A percentile compares a stretch with the other conserved stretches of the same genome.
Conservation (phyloP, 257 asterid species). For the Scutellaria minor region DNA sequence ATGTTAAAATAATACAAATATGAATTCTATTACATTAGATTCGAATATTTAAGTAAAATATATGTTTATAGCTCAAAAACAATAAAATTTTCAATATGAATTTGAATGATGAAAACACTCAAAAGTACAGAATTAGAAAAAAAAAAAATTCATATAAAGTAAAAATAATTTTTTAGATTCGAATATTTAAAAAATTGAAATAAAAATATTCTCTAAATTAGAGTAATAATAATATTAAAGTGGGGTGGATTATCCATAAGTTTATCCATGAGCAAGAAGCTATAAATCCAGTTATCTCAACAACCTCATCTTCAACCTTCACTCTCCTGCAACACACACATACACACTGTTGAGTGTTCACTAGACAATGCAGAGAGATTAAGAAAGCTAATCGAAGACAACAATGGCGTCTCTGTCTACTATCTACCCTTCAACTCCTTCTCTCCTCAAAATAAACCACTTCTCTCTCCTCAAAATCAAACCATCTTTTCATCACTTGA, state of each 20-base stretch:
- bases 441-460: slow-evolving; percentile 38
- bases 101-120: too few species aligned
- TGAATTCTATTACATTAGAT: too few species aligned
- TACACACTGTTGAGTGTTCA: too few species aligned
- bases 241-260: neutral
- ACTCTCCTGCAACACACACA: neutral
- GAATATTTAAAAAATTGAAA: neutral
- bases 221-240: neutral
- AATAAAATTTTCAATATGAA: too few species aligned
- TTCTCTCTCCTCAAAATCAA: slow-evolving; percentile 31
- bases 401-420: slow-evolving; percentile 58
- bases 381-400: neutral
- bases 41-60: too few species aligned
- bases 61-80: too few species aligned
- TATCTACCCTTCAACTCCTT: slow-evolving; percentile 43
- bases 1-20: too few species aligned
- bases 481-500: slow-evolving; percentile 35
- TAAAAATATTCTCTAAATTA: neutral
- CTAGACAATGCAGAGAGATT: neutral
- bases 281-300: slow-evolving; percentile 23
- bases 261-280: slow-evolving; percentile 48
- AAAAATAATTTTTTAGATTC: neutral
- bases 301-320: slow-evolving; percentile 51
- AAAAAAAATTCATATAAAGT: neutral
- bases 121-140: too few species aligned